Evolutionary conservation across 164 flowering plant species (phyloP).

Genomic region (Pachysandra terminalis): DNA sequence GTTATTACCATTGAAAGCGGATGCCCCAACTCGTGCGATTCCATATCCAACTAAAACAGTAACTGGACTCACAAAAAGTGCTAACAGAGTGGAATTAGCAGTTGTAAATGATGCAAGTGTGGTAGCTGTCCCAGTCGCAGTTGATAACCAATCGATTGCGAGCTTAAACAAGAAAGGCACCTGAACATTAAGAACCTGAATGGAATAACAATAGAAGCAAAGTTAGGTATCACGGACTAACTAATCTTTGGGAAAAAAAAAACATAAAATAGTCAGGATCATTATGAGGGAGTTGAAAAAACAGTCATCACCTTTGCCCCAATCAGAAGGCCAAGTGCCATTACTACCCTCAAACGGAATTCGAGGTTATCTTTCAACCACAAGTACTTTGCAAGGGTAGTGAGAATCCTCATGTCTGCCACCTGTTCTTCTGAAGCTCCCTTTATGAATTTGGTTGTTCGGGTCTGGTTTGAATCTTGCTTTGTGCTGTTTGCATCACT

Average conservation of each 20-base stretch:
- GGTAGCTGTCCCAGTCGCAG: conserved; percentile 50
- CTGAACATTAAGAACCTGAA: conserved; percentile 90
- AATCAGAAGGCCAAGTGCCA: conserved; percentile 72
- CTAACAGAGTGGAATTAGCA: conserved; percentile 58
- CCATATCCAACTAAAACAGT: conserved; percentile 95
- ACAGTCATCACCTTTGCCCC: conserved; percentile 64
- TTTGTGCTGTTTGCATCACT: conserved; percentile 17
- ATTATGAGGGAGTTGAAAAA: background rate
- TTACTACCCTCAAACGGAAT: conserved; percentile 67
- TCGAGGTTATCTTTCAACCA: conserved; percentile 91
- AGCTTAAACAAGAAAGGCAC: conserved; percentile 95
- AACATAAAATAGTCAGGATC: background rate
- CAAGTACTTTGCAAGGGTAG: conserved; percentile 71
- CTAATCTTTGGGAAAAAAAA: background rate
- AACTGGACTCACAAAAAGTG: conserved; percentile 80
- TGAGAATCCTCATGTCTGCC: conserved; percentile 59
- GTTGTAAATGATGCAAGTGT: conserved; percentile 58
- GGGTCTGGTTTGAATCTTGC: conserved; percentile 21
- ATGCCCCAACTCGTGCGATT: conserved; percentile 81
- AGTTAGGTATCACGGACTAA: conserved; percentile 2
- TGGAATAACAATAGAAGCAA: conserved; percentile 3
- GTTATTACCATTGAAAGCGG: conserved; percentile 90
- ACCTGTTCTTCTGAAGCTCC: conserved; percentile 35
- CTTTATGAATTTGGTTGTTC: conserved; percentile 6
- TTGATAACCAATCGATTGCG: conserved; percentile 92